These are phyloP conservation scores for Beta lomatogona DNA, from an alignment of 179 eudicot species.

Conservation along the genomic window DNA sequence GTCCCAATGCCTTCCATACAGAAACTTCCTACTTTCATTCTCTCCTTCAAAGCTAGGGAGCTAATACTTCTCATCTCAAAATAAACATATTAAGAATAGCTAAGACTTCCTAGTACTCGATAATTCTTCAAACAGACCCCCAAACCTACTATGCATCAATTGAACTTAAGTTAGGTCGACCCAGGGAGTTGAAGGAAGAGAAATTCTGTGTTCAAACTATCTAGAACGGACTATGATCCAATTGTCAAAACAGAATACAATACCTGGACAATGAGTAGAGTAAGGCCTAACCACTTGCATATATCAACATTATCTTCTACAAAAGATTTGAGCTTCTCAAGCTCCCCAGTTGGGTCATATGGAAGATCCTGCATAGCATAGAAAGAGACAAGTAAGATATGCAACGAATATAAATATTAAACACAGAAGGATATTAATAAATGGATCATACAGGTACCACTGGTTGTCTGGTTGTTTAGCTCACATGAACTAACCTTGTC, in stretches of 20 bases:
- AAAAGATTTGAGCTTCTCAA: constrained; percentile 53
- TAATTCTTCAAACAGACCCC: not conserved
- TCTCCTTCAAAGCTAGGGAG: not conserved
- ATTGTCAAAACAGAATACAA: constrained; percentile 8
- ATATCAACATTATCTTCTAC: constrained; percentile 57
- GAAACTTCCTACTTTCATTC: not conserved
- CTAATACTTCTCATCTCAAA: not conserved
- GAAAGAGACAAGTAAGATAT: constrained; percentile 12
- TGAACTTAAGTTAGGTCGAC: not conserved
- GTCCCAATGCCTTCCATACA: not conserved
- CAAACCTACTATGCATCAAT: not conserved
- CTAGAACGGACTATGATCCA: not conserved
- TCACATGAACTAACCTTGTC: constrained; percentile 50
- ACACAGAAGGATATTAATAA: not conserved
- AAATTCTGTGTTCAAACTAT: not conserved
- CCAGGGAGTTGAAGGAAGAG: not conserved
- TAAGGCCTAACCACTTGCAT: constrained; percentile 69
- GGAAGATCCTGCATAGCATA: constrained; percentile 65
- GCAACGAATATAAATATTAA: not conserved
- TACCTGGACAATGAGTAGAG: constrained; percentile 63
- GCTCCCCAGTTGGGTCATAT: constrained; percentile 74
- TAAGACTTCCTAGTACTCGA: not conserved
- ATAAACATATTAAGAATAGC: too few species aligned
- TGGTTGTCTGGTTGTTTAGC: not conserved
- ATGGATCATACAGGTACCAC: not conserved